Base-by-base conservation (phyloP, 2,329 filamentous ascomycete species). In the Sporothrix brunneoviolacea region DNA sequence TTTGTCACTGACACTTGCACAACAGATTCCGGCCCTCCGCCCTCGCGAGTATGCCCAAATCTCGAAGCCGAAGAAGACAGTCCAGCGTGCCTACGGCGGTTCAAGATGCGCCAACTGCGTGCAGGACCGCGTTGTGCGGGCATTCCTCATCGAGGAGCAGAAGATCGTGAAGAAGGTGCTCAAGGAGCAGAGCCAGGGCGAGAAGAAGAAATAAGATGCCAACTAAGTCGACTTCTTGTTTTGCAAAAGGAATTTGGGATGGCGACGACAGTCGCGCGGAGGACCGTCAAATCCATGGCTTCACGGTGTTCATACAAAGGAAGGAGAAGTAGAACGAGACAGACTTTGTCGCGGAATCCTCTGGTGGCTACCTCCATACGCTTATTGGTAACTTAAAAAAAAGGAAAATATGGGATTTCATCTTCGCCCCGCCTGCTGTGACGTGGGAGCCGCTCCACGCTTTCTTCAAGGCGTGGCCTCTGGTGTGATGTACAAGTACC, bases 111-210 rank as follows among this genome's bases (percentile, higher is more conserved):
- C 87, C 70, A 93, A 89, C 82, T 98, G 93, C 75, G 93, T 98
- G 64, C 91, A 91, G 75, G 93, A 98, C 80, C 87, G 93, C 65
- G 88, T 98, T 64, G 89, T 96, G 44, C 89, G 93, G 65, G 93
- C 93, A 60, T 98, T 98, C 86, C 79, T 98, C 73, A 97, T 98
- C 62, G 94, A 98, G 82, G 93, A 98, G 84, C 93, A 98, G 83
- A 98, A 98, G 88, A 97, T 98, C 67, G 93, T 98, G 76, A 98
- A 98, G 90, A 98, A 98, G 88, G 93, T 98, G 67, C 83, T 97
- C 72, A 96, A 96, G 87, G 91, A 97, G 82, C 88, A 95, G 79
- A 58, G 53, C 56, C 54, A 55, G 43, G 42, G 40, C 30, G 56
- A 57, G 43, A 57, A 57, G 50, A 58, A 58, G 54, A 58, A 58